Evolutionary conservation across 1,284 basidiomycete genomes (phyloP).

Genomic region (Coniferiporia sulphurascens): DNA sequence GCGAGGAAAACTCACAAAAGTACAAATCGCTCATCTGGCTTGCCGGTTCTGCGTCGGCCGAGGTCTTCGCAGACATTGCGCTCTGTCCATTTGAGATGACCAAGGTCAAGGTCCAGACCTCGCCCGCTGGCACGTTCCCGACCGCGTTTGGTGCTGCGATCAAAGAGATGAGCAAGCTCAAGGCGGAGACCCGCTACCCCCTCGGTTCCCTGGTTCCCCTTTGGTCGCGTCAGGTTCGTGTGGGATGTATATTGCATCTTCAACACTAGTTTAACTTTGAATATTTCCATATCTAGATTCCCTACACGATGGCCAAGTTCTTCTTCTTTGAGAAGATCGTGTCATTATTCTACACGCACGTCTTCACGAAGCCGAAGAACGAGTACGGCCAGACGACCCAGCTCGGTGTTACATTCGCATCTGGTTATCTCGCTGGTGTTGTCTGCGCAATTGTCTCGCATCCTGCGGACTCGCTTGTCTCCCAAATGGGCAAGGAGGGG

Average conservation of each 20-base stretch:
- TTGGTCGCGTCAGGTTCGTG: slow-evolving; percentile 73
- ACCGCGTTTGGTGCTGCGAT: slow-evolving; percentile 66
- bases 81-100: slow-evolving; percentile 82
- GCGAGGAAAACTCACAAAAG: slow-evolving; percentile 76
- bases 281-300: slow-evolving; percentile 46
- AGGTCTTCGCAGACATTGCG: slow-evolving; percentile 92
- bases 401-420: slow-evolving; percentile 75
- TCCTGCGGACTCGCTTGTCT: slow-evolving; percentile 76
- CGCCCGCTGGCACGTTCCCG: slow-evolving; percentile 68
- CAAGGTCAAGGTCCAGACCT: slow-evolving; percentile 83
- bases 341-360: slow-evolving; percentile 68
- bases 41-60: slow-evolving; percentile 88
- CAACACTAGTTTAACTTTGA: not conserved
- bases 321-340: slow-evolving; percentile 81
- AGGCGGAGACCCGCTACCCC: slow-evolving; percentile 68
- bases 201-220: slow-evolving; percentile 78
- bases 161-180: slow-evolving; percentile 57
- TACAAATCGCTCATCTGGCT: slow-evolving; percentile 96
- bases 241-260: not conserved
- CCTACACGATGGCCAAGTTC: slow-evolving; percentile 88
- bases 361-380: slow-evolving; percentile 71
- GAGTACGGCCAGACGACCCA: slow-evolving; percentile 67
- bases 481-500: slow-evolving; percentile 68
- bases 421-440: slow-evolving; percentile 79
- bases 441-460: slow-evolving; percentile 80